phyloP scores from a whole-genome alignment of 2,329 filamentous ascomycete genomes.

The Tolypocladium tropicale region DNA sequence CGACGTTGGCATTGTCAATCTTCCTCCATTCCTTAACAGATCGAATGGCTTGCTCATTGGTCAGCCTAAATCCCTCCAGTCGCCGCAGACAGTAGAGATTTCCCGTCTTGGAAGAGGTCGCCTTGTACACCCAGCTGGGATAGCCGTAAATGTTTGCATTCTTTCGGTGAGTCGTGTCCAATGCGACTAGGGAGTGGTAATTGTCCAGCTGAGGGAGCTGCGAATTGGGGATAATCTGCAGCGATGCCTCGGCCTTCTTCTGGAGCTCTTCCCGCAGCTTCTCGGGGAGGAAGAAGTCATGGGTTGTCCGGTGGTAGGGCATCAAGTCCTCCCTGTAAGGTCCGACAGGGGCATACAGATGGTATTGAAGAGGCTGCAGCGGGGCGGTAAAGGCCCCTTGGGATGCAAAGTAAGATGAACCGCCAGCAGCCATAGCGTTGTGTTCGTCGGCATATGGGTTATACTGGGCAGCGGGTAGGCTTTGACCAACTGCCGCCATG shows the following conservation, averaged over 20 bases:
- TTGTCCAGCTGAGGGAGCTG: conserved; percentile 73
- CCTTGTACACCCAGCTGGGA: conserved; percentile 92
- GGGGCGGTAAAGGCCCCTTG: conserved; percentile 40
- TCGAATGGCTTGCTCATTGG: conserved; percentile 79
- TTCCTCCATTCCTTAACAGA: conserved; percentile 84
- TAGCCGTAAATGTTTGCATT: conserved; percentile 75
- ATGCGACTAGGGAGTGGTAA: conserved; percentile 83
- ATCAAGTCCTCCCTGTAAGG: conserved; percentile 72
- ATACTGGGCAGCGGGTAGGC: conserved; percentile 40
- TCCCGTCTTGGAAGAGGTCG: conserved; percentile 78
- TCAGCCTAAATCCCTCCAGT: conserved; percentile 80
- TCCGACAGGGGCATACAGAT: conserved; percentile 82
- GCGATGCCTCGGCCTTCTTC: conserved; percentile 74
- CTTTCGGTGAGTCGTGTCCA: conserved; percentile 74
- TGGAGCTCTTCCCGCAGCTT: conserved; percentile 80
- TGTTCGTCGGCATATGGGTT: conserved; percentile 76
- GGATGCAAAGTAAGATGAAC: conserved; percentile 57
- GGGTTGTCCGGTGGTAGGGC: conserved; percentile 75
- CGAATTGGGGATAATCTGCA: conserved; percentile 71
- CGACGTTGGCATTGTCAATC: conserved; percentile 70
- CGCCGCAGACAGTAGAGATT: conserved; percentile 79
- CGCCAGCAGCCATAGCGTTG: conserved; percentile 42
- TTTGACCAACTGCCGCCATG: conserved; percentile 44
- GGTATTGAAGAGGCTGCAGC: conserved; percentile 69
- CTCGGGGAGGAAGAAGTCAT: conserved; percentile 88